Evolutionary conservation across 2,329 filamentous ascomycete genomes (phyloP), one percentile per base, ranked within the genome.

Genomic region (Pezizomycotina sp.): DNA sequence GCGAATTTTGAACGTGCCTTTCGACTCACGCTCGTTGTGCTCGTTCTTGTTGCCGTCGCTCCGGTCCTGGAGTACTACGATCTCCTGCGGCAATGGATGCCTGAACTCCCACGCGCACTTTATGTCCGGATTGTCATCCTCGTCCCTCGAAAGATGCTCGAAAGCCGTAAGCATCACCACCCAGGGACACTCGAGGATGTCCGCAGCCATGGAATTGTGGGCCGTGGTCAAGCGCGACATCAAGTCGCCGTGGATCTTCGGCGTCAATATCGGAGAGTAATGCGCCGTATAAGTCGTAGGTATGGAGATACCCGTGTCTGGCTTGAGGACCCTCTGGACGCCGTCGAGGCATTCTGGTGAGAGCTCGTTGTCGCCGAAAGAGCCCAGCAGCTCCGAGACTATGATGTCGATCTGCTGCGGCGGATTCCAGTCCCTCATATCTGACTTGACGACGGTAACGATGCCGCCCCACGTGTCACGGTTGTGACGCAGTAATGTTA

Each of bases 361-460:
- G 6, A 98, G 70, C 58, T 98, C 89, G 53, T 98, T 98, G 59
- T 98, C 89, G 15, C 76, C 89, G 54, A 95, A 98, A 2, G 84
- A 93, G 23, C 83, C 89, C 0, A 98, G 69, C 0, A 98, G 70
- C 57, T 98, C 89, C 2, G 84, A 93, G 18, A 98, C 74, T 3
- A 98, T 62, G 36, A 98, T 92, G 56, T 98, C 89, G 26, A 98
- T 77, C 52, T 75, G 73, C 1, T 69, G 54, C 1, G 86, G 86
- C 0, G 91, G 91, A 51, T 79, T 78, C 91, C 91, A 98, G 42
- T 77, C 77, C 31, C 89, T 75, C 89, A 98, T 98, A 56, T 98
- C 89, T 1, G 83, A 92, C 60, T 92, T 91, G 47, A 95, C 76
- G 20, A 98, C 71, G 2, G 75, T 84, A 13, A 93, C 86, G 34